These are phyloP conservation scores for Cymbopogon flexuosus DNA, from an alignment of 202 grass and related monocot genomes.

Conservation along the genomic window DNA sequence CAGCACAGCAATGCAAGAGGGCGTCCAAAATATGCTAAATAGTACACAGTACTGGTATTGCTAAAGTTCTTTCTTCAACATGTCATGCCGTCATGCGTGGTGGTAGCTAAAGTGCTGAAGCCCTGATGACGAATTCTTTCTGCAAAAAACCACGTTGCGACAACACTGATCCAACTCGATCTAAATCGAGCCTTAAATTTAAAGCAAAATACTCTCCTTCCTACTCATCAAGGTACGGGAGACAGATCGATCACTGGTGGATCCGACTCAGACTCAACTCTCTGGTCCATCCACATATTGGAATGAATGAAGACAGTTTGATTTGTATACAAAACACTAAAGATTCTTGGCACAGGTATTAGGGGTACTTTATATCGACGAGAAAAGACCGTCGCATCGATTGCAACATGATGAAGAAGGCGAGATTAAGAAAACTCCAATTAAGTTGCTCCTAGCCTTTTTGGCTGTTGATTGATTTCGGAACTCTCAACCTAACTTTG, in stretches of 20 bases:
- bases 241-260: constrained; percentile 16
- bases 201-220: background rate
- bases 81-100: background rate
- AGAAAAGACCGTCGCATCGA: constrained; percentile 24
- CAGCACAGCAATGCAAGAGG: background rate
- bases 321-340: background rate
- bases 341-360: constrained; percentile 1
- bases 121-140: background rate
- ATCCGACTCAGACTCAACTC: constrained; percentile 47
- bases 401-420: background rate
- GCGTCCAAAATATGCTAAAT: background rate
- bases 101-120: background rate
- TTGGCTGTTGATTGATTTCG: constrained; percentile 4
- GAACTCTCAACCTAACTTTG: constrained; percentile 46
- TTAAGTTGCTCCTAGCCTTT: constrained; percentile 16
- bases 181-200: constrained; percentile 1
- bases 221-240: background rate
- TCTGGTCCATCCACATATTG: constrained; percentile 23
- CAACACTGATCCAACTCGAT: background rate
- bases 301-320: constrained; percentile 3
- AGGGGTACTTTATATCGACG: no score
- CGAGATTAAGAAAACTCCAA: constrained; percentile 3
- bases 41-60: background rate
- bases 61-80: background rate
- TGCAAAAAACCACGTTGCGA: constrained; percentile 14